These are phyloP conservation scores for Entelexis sorbosivorans DNA, from an alignment of 1,139 yeast genomes.

Conservation along the genomic window DNA sequence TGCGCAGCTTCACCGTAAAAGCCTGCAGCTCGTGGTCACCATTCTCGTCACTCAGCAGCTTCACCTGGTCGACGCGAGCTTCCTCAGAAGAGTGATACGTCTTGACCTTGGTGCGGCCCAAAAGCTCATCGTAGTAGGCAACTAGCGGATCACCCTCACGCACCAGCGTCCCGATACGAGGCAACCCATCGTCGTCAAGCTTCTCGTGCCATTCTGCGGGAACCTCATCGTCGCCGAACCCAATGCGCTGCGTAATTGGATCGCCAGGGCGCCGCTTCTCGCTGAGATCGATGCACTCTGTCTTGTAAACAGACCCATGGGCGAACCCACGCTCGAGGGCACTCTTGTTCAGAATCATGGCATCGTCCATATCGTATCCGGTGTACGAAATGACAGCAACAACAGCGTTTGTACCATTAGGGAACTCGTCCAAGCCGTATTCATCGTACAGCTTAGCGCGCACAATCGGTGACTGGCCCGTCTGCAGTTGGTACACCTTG, in stretches of 20 bases:
- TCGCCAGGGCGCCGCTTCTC: conserved; percentile 80
- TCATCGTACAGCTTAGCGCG: conserved; percentile 89
- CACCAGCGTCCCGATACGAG: conserved; percentile 74
- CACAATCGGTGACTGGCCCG: conserved; percentile 96
- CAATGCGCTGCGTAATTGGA: conserved; percentile 88
- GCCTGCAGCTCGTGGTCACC: conserved; percentile 69
- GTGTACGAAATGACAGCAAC: conserved; percentile 98
- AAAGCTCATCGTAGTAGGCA: conserved; percentile 83
- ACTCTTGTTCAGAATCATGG: conserved; percentile 93
- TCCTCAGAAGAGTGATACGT: conserved; percentile 92
- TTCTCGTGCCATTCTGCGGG: conserved; percentile 82
- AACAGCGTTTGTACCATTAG: conserved; percentile 96
- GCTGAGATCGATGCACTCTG: conserved; percentile 76
- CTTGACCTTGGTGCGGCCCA: conserved; percentile 83
- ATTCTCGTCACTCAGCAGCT: conserved; percentile 73
- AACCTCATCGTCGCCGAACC: conserved; percentile 88
- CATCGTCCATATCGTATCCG: conserved; percentile 99
- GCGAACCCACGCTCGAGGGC: conserved; percentile 98
- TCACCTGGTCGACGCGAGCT: conserved; percentile 91
- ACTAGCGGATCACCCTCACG: conserved; percentile 94
- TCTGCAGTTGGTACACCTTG: conserved; percentile 80
- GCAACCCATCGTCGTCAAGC: conserved; percentile 87
- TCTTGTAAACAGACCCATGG: conserved; percentile 92
- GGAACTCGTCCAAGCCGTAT: conserved; percentile 96
- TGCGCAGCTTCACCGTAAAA: conserved; percentile 78